Base-by-base conservation (phyloP, 1,284 basidiomycete genomes). In the Trametes polyzona region DNA sequence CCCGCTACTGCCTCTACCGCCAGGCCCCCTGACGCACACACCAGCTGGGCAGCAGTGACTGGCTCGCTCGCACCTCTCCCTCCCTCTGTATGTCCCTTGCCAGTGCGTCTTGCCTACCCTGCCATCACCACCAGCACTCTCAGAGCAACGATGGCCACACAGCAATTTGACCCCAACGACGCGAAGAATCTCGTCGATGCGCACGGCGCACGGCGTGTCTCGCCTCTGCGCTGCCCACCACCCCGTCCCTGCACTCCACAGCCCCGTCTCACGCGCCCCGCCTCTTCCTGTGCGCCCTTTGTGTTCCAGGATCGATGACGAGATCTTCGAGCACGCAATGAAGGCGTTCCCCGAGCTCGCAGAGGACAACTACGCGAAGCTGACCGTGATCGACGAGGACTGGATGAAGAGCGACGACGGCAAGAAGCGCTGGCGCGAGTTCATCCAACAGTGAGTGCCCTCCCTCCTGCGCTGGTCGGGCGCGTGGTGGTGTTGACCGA, bases 361-460 rank as follows among this genome's bases (percentile, higher is more conserved):
- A 35, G 80, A 81, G 60, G 71, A 80, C 43, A 82, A 84, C 16
- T 80, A 93, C 67, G 81, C 83, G 51, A 86, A 86, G 59, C 78
- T 99, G 43, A 74, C 76, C 60, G 85, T 84, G 68, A 76, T 98
- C 24, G 88, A 97, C 73, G 96, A 99, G 74, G 89, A 96, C n/a
- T 87, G 84, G 78, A 90, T 99, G 88, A 99, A 99, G 83, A 93
- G 87, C 64, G 74, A 82, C 8, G 82, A 86, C n/a, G 94, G 93
- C 51, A 99, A 99, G 81, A 86, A 90, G 71, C 82, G 85, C 62
- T 99, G 97, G 97, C 82, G 95, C 56, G 83, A 85, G 27, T 99
- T 97, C 73, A 95, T 98, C 72, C 82, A 86, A 69, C 77, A 83
- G 90, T 97, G 68, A 73, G 90, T 78, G 32, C 14, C 33, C 33